A percentile compares a stretch with the other conserved stretches of the same genome.
Conservation (phyloP, 2,329 filamentous ascomycete genomes). For the Botrytis elliptica region DNA sequence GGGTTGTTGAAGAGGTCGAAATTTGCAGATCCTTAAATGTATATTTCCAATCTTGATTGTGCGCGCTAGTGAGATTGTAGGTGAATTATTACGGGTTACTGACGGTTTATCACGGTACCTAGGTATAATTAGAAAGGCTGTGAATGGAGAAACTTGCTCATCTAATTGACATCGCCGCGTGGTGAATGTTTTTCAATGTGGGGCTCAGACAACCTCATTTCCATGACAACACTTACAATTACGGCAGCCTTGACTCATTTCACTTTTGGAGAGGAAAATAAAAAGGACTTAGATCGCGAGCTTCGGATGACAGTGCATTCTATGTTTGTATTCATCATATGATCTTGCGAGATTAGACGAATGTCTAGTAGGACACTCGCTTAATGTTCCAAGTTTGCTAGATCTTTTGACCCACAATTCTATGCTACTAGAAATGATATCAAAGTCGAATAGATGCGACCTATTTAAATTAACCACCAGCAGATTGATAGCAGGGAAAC, state of each 20-base stretch:
- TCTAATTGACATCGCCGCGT: neutral
- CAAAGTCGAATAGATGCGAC: neutral
- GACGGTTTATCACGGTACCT: neutral
- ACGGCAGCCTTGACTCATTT: neutral
- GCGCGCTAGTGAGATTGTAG: neutral
- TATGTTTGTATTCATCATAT: neutral
- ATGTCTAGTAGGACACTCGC: neutral
- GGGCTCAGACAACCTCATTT: slow-evolving; percentile 4
- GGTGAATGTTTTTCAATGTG: neutral
- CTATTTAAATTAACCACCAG: neutral
- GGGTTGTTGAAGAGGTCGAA: neutral
- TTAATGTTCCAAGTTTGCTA: neutral
- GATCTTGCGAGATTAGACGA: slow-evolving; percentile 5
- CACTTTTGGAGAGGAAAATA: too few relatives aligned
- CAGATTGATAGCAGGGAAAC: neutral
- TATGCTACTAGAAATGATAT: neutral
- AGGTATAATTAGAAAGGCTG: neutral
- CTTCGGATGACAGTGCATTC: neutral
- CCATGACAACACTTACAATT: neutral
- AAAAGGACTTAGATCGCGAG: neutral
- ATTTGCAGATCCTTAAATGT: neutral
- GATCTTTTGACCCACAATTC: neutral
- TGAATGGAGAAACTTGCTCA: neutral
- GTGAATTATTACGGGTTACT: neutral
- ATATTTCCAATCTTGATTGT: neutral